These are phyloP conservation scores for Solanum lignicaule DNA, from an alignment of 257 asterid genomes.

Conservation along the genomic window DNA sequence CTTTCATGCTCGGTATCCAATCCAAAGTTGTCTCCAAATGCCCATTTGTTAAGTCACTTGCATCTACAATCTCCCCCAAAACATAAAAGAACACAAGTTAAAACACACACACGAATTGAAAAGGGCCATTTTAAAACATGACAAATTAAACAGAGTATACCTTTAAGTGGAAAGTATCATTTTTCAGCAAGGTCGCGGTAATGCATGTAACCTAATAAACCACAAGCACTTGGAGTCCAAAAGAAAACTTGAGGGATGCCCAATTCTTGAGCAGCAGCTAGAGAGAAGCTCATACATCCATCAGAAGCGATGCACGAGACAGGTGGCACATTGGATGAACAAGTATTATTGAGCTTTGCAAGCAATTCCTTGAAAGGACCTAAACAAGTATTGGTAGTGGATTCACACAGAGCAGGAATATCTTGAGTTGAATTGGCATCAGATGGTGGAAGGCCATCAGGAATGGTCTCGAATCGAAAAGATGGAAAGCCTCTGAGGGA, in stretches of 20 bases:
- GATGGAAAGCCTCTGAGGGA: too few species aligned
- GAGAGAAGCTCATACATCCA: slow-evolving; percentile 10
- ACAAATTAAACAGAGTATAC: not conserved
- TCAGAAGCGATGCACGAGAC: slow-evolving; percentile 48
- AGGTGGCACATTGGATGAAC: slow-evolving; percentile 8
- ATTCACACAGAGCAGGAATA: not conserved
- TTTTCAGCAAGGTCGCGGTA: not conserved
- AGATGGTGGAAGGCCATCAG: too few species aligned
- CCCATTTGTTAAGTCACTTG: slow-evolving; percentile 26
- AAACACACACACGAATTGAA: too few species aligned
- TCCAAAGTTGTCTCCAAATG: slow-evolving; percentile 28
- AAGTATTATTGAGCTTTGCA: slow-evolving; percentile 10
- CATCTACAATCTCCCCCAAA: slow-evolving; percentile 12
- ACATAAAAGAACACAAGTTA: not conserved
- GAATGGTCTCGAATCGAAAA: too few species aligned
- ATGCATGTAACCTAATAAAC: slow-evolving; percentile 1
- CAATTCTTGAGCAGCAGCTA: slow-evolving; percentile 2
- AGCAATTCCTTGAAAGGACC: slow-evolving; percentile 22
- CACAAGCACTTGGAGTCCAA: slow-evolving; percentile 3
- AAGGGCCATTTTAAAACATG: not conserved
- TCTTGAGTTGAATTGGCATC: slow-evolving; percentile 12
- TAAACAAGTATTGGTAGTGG: not conserved
- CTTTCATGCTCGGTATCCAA: slow-evolving; percentile 27
- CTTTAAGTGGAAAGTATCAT: slow-evolving; percentile 5
- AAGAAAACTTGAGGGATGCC: slow-evolving; percentile 3